Evolutionary conservation across 176 grass and related monocot species (phyloP), one percentile per base, ranked within the genome.

Genomic region (Typha latifolia): DNA sequence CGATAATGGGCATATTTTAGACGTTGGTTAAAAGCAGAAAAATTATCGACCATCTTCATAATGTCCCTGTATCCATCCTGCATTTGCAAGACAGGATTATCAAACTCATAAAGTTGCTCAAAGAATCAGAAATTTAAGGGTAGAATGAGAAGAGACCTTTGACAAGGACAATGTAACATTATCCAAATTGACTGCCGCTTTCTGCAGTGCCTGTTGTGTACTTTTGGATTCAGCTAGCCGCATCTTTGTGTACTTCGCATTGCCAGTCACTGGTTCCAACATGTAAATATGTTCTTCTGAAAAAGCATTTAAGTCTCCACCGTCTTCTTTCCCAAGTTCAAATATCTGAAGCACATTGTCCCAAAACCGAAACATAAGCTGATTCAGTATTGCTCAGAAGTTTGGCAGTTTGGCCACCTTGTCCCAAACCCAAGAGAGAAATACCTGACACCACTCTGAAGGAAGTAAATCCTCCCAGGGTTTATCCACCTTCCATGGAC

Each of bases 21-120:
- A 34, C 88, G 77, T 79, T 97, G 88, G 68, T 92, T 97, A 75
- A 97, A 97, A 69, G 93, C 74, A 69, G 93, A 86, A 77, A 97
- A 97, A 78, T 92, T 97, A 82, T 97, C 93, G 19, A 88, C 88
- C 93, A 89, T 87, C 76, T 89, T 89, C 68, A 97, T 79, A 63
- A 97, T 91, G 76, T 97, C 93, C 75, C 83, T 89, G 66, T 97
- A 97, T 19, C 88, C 85, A 72, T 91, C 81, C 93, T 97, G 82
- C 20, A 57, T 57, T 51, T 79, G 20, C 27, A 84, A 68, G 48
- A 66, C 79, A 80, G 69, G 12, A 32, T 12, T 62, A 47, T 67
- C 49, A 24, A 32, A 62, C 50, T 67, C 53, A 67, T 15, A 49
- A 47, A 62, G 64, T 20, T 32, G 26, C 74, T 68, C 68, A 51